A percentile compares a stretch with the other conserved stretches of the same genome.
phyloP scores from a whole-genome alignment of 306 rosid species.

The Casuarina equisetifolia region DNA sequence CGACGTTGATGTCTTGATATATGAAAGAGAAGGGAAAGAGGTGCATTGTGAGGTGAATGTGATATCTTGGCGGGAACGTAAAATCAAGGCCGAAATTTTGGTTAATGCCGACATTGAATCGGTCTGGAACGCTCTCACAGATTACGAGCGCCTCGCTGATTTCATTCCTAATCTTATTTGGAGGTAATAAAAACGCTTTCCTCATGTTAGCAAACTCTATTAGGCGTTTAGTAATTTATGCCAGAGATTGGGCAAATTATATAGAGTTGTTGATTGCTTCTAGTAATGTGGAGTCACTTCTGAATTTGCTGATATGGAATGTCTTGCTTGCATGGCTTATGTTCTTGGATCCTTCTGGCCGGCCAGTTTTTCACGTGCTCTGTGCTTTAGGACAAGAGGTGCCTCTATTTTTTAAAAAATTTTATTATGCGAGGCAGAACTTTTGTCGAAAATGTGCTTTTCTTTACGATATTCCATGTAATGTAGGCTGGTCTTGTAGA shows the following conservation, averaged over 20 bases:
- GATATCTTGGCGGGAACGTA: constrained; percentile 85
- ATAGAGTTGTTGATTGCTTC: too few species aligned
- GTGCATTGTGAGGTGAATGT: constrained; percentile 79
- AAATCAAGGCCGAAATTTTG: constrained; percentile 54
- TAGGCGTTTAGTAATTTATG: too few species aligned
- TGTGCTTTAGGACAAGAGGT: not conserved
- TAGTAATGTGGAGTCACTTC: too few species aligned
- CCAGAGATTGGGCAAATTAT: too few species aligned
- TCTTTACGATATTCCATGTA: too few species aligned
- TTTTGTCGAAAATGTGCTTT: too few species aligned
- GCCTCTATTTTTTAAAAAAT: too few species aligned
- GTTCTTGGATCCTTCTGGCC: not conserved
- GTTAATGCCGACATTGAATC: constrained; percentile 68
- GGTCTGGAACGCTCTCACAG: constrained; percentile 85
- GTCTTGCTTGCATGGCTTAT: too few species aligned
- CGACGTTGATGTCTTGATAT: constrained; percentile 3
- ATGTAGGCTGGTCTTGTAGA: not conserved
- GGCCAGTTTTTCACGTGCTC: not conserved
- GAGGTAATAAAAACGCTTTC: constrained; percentile 44
- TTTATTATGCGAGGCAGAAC: too few species aligned
- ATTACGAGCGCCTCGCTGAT: constrained; percentile 87
- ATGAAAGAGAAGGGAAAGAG: constrained; percentile 35
- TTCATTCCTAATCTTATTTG: constrained; percentile 89
- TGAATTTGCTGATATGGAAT: too few species aligned
- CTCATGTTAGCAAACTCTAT: not conserved